Percentiles rank a stretch among this genome's conserved stretches.
These are phyloP conservation scores for Zoysia pacifica DNA, from an alignment of 176 grass and related monocot species.

Conservation along the genomic window DNA sequence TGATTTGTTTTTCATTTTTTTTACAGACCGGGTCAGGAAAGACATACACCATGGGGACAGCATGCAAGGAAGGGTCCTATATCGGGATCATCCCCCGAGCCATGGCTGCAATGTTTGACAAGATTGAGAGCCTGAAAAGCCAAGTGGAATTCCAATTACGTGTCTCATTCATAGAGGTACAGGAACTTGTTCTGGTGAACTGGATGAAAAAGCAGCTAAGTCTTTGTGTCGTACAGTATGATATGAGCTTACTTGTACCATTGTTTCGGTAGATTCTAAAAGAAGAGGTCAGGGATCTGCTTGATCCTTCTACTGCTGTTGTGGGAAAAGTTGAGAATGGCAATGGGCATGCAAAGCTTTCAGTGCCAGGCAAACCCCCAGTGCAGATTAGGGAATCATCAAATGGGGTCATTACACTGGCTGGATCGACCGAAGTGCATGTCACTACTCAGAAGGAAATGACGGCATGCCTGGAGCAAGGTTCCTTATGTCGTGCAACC, in stretches of 20 bases:
- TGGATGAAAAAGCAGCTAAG: background rate
- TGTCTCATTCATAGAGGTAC: constrained; percentile 96
- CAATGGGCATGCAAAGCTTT: constrained; percentile 65
- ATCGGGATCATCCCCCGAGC: constrained; percentile 76
- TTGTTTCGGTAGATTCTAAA: constrained; percentile 76
- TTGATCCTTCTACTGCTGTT: constrained; percentile 52
- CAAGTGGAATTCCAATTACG: constrained; percentile 93
- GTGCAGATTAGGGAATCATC: constrained; percentile 97
- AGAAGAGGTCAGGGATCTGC: constrained; percentile 96
- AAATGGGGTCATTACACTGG: constrained; percentile 91
- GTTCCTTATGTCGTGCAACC: constrained; percentile 77
- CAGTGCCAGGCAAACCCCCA: constrained; percentile 74
- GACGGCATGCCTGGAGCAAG: constrained; percentile 84
- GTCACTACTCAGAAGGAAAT: constrained; percentile 91
- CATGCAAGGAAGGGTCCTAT: constrained; percentile 67
- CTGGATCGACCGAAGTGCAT: constrained; percentile 88
- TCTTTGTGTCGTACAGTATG: background rate
- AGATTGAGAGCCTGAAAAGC: constrained; percentile 70
- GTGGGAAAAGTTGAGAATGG: constrained; percentile 64
- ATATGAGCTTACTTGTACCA: background rate
- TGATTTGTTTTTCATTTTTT: background rate
- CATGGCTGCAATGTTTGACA: constrained; percentile 78
- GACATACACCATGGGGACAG: constrained; percentile 96
- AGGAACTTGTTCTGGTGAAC: background rate
- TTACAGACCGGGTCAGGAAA: constrained; percentile 89